Conservation (phyloP, 2,329 filamentous ascomycete species). For the Didymella lethalis region DNA sequence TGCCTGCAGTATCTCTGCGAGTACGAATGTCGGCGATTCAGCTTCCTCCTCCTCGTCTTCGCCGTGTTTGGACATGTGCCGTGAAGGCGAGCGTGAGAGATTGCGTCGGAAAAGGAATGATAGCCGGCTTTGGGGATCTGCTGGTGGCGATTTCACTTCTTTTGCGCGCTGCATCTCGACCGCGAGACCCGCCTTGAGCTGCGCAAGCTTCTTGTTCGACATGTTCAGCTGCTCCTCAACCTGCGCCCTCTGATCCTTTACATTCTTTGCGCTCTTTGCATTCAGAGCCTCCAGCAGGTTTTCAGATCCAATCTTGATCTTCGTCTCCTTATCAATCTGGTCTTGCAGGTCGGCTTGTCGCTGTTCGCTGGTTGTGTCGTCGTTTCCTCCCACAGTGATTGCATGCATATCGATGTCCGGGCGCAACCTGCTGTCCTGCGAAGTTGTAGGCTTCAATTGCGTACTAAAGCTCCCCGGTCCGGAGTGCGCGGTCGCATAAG, state of each 20-base stretch:
- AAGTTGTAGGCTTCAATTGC: conserved; percentile 77
- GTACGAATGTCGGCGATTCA: conserved; percentile 90
- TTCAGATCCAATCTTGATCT: conserved; percentile 97
- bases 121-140: conserved; percentile 59
- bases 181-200: conserved; percentile 66
- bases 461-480: conserved; percentile 84
- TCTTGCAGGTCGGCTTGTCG: conserved; percentile 79
- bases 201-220: conserved; percentile 75
- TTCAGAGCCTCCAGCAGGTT: conserved; percentile 96
- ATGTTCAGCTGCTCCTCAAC: conserved; percentile 86
- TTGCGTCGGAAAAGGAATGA: conserved; percentile 66
- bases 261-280: conserved; percentile 93
- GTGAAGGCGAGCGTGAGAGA: conserved; percentile 61
- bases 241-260: conserved; percentile 68
- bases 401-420: conserved; percentile 64
- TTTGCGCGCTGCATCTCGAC: conserved; percentile 67
- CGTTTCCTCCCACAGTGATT: conserved; percentile 67
- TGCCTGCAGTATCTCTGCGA: conserved; percentile 89
- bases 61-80: conserved; percentile 59
- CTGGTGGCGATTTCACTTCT: conserved; percentile 58
- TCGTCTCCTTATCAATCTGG: conserved; percentile 90
- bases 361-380: conserved; percentile 70
- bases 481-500: conserved; percentile 71
- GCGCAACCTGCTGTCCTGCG: conserved; percentile 67
- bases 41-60: conserved; percentile 70